Evolutionary conservation across 2,329 filamentous ascomycete species (phyloP).

Genomic region (Cercospora berteroae): DNA sequence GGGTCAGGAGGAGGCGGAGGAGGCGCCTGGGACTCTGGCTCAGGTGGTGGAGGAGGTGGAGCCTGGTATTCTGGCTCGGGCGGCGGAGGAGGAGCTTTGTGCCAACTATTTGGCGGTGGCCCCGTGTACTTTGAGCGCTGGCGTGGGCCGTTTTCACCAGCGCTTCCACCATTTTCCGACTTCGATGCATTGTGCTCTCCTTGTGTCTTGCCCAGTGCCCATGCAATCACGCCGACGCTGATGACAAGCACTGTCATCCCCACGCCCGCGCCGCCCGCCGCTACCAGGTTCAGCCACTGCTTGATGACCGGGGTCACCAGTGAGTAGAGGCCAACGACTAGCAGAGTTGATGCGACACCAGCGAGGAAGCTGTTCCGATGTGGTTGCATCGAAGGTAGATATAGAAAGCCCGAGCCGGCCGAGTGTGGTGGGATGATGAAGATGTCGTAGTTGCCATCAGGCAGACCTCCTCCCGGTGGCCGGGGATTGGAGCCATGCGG

Average conservation of each 20-base stretch:
- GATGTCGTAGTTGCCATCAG: conserved; percentile 91
- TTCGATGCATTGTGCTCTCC: conserved; percentile 44
- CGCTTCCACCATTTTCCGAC: conserved; percentile 32
- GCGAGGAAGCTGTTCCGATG: conserved; percentile 89
- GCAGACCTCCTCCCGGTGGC: conserved; percentile 64
- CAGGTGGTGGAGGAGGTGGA: conserved; percentile 18
- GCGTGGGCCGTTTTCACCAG: conserved; percentile 34
- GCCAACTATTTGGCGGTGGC: conserved; percentile 28
- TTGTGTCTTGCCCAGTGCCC: conserved; percentile 69
- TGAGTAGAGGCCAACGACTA: conserved; percentile 70
- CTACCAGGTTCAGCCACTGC: conserved; percentile 68
- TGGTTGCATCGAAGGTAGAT: conserved; percentile 83
- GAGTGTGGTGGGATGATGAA: conserved; percentile 95
- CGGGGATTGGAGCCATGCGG: conserved; percentile 79
- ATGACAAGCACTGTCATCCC: conserved; percentile 70
- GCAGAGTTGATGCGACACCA: conserved; percentile 74
- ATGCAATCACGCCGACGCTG: conserved; percentile 72
- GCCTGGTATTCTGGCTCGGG: conserved; percentile 15
- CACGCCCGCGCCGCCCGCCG: conserved; percentile 66
- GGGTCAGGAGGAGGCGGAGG: conserved; percentile 23
- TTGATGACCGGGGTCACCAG: conserved; percentile 70
- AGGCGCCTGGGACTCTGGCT: conserved; percentile 18
- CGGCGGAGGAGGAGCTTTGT: conserved; percentile 17
- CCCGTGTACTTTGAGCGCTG: conserved; percentile 30
- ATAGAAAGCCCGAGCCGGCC: conserved; percentile 83